These are phyloP conservation scores for Terfezia claveryi DNA, from an alignment of 495 filamentous ascomycete species.

Conservation along the genomic window DNA sequence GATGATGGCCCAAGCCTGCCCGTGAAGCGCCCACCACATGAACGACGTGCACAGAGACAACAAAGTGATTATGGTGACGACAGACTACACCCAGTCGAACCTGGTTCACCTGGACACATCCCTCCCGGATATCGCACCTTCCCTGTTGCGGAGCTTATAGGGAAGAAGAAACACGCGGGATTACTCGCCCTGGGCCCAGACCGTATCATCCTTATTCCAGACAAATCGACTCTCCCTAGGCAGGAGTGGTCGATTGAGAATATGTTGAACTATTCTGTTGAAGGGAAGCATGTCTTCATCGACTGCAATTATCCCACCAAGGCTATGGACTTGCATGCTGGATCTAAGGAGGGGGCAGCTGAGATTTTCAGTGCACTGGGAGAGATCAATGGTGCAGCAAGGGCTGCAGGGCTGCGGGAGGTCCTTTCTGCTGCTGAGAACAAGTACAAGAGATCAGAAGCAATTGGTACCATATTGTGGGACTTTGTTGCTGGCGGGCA, in stretches of 20 bases:
- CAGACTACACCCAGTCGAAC: neutral
- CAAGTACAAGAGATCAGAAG: conserved; percentile 41
- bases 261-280: conserved; percentile 82
- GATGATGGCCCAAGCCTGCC: conserved; percentile 9
- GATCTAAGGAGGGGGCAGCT: conserved; percentile 85
- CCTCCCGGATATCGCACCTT: conserved; percentile 20
- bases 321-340: conserved; percentile 89
- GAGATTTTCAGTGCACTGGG: conserved; percentile 77
- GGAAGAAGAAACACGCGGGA: conserved; percentile 90
- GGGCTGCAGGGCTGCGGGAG: conserved; percentile 66
- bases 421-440: conserved; percentile 59
- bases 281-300: conserved; percentile 94
- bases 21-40: conserved; percentile 3
- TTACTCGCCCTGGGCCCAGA: conserved; percentile 52
- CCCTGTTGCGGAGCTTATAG: conserved; percentile 71
- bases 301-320: conserved; percentile 78
- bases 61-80: conserved; percentile 1
- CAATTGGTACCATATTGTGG: conserved; percentile 55
- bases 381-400: conserved; percentile 65
- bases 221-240: conserved; percentile 42
- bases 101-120: conserved; percentile 8
- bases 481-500: conserved; percentile 93
- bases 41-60: conserved; percentile 7
- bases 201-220: conserved; percentile 75
- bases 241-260: conserved; percentile 89